Evolutionary conservation across 192 early-diverging fungal genomes (phyloP).

Genomic region (Umbelopsis sp.): DNA sequence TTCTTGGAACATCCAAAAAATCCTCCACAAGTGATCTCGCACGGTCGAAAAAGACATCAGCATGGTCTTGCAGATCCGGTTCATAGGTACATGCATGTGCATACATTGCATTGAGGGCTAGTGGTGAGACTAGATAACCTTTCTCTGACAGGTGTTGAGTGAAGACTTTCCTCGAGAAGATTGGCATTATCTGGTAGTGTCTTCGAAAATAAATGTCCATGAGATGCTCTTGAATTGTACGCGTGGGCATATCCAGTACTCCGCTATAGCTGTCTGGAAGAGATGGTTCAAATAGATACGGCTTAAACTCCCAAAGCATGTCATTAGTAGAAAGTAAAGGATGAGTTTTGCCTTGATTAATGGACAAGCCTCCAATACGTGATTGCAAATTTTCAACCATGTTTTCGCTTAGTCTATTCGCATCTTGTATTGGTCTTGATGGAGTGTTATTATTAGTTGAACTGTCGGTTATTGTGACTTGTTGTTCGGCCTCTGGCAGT

Average conservation of each 20-base stretch:
- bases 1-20: constrained; percentile 39
- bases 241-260: constrained; percentile 36
- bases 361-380: constrained; percentile 7
- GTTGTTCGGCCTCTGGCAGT: background rate
- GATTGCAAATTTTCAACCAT: constrained; percentile 7
- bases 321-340: background rate
- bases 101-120: constrained; percentile 40
- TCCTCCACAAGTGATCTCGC: constrained; percentile 36
- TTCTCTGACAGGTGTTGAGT: constrained; percentile 28
- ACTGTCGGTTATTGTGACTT: background rate
- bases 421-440: constrained; percentile 14
- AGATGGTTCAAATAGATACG: constrained; percentile 21
- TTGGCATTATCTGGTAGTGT: constrained; percentile 22
- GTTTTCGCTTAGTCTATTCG: constrained; percentile 2
- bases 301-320: background rate
- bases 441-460: background rate
- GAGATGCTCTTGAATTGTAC: constrained; percentile 35
- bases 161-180: constrained; percentile 28
- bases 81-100: constrained; percentile 36
- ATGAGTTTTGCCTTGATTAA: constrained; percentile 14
- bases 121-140: constrained; percentile 33
- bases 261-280: constrained; percentile 30
- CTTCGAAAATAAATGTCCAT: constrained; percentile 33
- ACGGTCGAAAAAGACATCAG: constrained; percentile 39
- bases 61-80: constrained; percentile 17